Percentiles rank a stretch among this genome's conserved stretches.
phyloP scores from a whole-genome alignment of 495 filamentous ascomycete genomes.

The Aspergillus steynii region DNA sequence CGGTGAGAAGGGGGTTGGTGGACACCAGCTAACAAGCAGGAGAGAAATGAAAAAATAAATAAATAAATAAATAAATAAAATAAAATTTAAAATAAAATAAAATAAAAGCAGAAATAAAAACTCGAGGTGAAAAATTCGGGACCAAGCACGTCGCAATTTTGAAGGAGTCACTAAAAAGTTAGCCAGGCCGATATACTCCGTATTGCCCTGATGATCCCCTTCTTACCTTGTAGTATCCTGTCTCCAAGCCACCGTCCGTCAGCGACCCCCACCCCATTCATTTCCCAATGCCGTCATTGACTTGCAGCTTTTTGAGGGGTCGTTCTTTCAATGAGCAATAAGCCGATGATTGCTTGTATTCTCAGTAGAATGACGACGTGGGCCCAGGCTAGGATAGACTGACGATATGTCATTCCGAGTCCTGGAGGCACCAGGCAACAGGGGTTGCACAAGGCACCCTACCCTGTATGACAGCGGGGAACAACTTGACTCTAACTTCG shows the following conservation, averaged over 20 bases:
- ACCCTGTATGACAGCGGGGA: neutral
- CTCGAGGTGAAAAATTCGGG: neutral
- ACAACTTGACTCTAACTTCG: neutral
- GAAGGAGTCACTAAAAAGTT: neutral
- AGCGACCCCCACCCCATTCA: slow-evolving; percentile 1
- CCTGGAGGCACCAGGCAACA: neutral
- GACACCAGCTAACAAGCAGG: neutral
- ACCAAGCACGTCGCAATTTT: neutral
- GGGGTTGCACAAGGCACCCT: neutral
- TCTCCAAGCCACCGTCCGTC: slow-evolving; percentile 2
- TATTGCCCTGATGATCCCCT: slow-evolving; percentile 5
- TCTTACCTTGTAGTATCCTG: neutral
- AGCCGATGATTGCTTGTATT: neutral
- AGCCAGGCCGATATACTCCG: slow-evolving; percentile 5
- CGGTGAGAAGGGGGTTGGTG: slow-evolving; percentile 18
- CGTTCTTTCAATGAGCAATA: neutral
- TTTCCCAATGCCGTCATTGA: slow-evolving; percentile 3
- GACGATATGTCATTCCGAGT: neutral
- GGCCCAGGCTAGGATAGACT: neutral
- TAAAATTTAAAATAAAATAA: neutral
- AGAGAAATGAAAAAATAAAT: neutral
- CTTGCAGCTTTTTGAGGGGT: neutral
- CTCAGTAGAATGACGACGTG: too few species aligned
- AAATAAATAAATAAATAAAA: slow-evolving; percentile 4
- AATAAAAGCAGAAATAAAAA: neutral